Percentiles rank a stretch among this genome's conserved stretches.
phyloP scores from a whole-genome alignment of 129 eudicot genomes.

The Sambucus nigra region DNA sequence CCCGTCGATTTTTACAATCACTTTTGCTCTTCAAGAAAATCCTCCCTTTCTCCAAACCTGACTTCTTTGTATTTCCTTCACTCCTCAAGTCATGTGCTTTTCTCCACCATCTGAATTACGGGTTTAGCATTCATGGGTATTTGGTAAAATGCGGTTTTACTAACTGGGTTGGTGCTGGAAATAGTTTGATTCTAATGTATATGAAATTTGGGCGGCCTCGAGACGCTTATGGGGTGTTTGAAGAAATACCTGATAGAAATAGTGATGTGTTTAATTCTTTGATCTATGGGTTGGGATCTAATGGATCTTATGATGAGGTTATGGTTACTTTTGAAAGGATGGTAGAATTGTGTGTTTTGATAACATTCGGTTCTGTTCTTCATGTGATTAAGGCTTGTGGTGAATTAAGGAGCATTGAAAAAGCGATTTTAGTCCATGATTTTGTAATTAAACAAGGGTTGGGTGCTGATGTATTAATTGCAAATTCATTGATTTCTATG shows the following conservation, averaged over 20 bases:
- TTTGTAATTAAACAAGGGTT: slow-evolving; percentile 25
- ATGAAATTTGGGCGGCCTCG: slow-evolving; percentile 10
- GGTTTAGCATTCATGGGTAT: slow-evolving; percentile 20
- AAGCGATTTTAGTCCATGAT: slow-evolving; percentile 24
- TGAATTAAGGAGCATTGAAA: slow-evolving; percentile 17
- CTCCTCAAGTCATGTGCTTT: slow-evolving; percentile 21
- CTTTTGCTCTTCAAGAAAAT: slow-evolving; percentile 23
- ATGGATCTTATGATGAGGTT: slow-evolving; percentile 11
- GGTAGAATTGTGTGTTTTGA: slow-evolving; percentile 14
- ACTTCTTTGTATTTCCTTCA: slow-evolving; percentile 19
- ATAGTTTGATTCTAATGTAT: slow-evolving; percentile 18
- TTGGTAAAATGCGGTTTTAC: slow-evolving; percentile 17
- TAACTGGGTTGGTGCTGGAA: slow-evolving; percentile 7
- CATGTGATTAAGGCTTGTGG: slow-evolving; percentile 30
- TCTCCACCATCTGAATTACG: slow-evolving; percentile 8
- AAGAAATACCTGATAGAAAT: slow-evolving; percentile 31
- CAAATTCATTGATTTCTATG: slow-evolving; percentile 37
- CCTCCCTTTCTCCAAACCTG: slow-evolving; percentile 14
- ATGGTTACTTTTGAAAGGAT: slow-evolving; percentile 20
- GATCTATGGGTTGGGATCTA: slow-evolving; percentile 15
- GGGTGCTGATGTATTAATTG: slow-evolving; percentile 6
- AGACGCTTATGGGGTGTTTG: slow-evolving; percentile 27
- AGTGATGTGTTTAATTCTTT: slow-evolving; percentile 6
- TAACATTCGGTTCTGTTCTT: slow-evolving; percentile 17
- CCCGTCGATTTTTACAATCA: slow-evolving; percentile 18